phyloP scores from a whole-genome alignment of 2,329 filamentous ascomycete species.

The Xylariaceae sp. region DNA sequence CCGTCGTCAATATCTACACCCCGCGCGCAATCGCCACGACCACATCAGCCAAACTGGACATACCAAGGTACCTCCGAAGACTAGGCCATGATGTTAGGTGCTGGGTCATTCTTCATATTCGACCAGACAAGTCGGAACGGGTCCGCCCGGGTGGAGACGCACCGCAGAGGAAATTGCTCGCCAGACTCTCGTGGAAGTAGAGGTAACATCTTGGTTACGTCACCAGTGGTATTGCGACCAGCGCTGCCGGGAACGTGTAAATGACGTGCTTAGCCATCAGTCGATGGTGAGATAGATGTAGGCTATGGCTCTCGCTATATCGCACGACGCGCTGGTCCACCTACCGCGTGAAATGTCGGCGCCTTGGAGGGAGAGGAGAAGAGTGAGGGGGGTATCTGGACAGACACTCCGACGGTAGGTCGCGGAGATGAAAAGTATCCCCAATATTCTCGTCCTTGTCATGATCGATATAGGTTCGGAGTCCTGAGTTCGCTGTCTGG shows the following conservation, averaged over 20 bases:
- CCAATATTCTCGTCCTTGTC: neutral
- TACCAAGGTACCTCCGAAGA: conserved; percentile 65
- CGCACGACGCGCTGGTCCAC: conserved; percentile 52
- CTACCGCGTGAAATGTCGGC: conserved; percentile 58
- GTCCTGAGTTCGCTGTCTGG: conserved; percentile 30
- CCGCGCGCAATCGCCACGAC: conserved; percentile 45
- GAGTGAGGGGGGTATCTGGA: conserved; percentile 60
- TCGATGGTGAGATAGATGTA: conserved; percentile 62
- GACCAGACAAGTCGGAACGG: conserved; percentile 49
- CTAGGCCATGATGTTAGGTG: conserved; percentile 62
- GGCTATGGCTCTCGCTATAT: conserved; percentile 56
- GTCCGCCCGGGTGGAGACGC: conserved; percentile 68
- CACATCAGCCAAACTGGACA: conserved; percentile 59
- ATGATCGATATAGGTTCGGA: conserved; percentile 8
- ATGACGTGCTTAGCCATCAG: conserved; percentile 69
- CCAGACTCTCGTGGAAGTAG: conserved; percentile 53
- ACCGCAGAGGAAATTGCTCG: conserved; percentile 64
- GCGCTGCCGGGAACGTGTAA: conserved; percentile 27
- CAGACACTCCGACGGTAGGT: conserved; percentile 46
- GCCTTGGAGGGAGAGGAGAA: conserved; percentile 58
- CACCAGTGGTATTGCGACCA: conserved; percentile 60
- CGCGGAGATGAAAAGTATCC: conserved; percentile 16
- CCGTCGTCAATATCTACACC: conserved; percentile 44
- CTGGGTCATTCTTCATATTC: conserved; percentile 43
- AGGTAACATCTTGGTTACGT: conserved; percentile 61